Evolutionary conservation across 2,329 filamentous ascomycete genomes (phyloP).

Genomic region (Zymoseptoria brevis): DNA sequence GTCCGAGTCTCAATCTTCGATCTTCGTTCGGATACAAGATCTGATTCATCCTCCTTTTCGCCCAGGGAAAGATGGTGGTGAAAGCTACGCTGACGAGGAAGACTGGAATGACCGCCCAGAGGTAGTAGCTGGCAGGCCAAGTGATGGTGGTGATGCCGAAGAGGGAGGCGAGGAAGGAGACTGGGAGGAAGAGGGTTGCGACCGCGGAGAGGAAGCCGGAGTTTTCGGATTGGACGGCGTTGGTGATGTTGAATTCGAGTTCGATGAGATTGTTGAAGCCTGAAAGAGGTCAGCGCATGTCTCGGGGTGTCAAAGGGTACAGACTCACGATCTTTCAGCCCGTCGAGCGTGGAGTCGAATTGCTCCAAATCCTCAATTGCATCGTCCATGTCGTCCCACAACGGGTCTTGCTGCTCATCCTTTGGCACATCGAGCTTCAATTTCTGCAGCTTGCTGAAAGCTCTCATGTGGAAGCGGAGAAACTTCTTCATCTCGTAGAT

Average conservation of each 20-base stretch:
- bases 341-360: conserved; percentile 28
- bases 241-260: conserved; percentile 34
- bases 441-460: conserved; percentile 30
- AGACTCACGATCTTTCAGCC: conserved; percentile 27
- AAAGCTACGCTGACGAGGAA: conserved; percentile 24
- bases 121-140: conserved; percentile 27
- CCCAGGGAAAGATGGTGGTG: conserved; percentile 24
- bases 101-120: conserved; percentile 28
- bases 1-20: conserved; percentile 18
- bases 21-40: conserved; percentile 22
- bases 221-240: conserved; percentile 30
- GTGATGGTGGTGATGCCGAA: conserved; percentile 30
- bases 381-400: conserved; percentile 32
- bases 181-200: conserved; percentile 30
- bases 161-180: conserved; percentile 29
- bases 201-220: conserved; percentile 28
- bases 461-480: conserved; percentile 28
- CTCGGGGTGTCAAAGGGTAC: too few relatives aligned
- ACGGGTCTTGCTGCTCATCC: conserved; percentile 25
- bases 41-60: conserved; percentile 21
- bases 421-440: conserved; percentile 25
- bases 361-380: conserved; percentile 31
- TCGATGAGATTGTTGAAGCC: conserved; percentile 33
- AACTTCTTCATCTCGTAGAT: conserved; percentile 32
- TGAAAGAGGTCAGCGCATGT: conserved; percentile 2